Evolutionary conservation across 1,284 basidiomycete species (phyloP).

Genomic region (Ganoderma sp.): DNA sequence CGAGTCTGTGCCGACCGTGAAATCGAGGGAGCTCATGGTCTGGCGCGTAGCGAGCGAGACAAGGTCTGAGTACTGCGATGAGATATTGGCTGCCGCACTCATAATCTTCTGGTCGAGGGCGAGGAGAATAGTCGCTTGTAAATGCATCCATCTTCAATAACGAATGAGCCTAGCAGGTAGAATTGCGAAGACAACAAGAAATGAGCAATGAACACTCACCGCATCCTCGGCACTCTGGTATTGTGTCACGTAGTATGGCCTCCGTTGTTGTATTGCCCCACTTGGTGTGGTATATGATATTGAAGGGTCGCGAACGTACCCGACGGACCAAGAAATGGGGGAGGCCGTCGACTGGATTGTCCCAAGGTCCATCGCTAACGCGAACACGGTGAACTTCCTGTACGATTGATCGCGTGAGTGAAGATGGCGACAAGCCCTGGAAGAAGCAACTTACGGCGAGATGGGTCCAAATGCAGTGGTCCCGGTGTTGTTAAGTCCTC

Average conservation of each 20-base stretch:
- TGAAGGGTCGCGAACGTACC: constrained; percentile 34
- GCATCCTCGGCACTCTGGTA: constrained; percentile 25
- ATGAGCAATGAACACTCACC: constrained; percentile 32
- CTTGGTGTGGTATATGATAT: constrained; percentile 30
- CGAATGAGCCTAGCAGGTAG: background rate
- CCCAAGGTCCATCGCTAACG: constrained; percentile 34
- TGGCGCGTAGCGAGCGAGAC: constrained; percentile 50
- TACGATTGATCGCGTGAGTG: background rate
- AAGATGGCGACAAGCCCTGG: background rate
- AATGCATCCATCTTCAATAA: constrained; percentile 36
- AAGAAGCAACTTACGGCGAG: constrained; percentile 18
- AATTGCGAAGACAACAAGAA: no score
- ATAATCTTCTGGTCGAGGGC: constrained; percentile 37
- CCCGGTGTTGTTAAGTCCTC: constrained; percentile 21
- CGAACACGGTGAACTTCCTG: constrained; percentile 32
- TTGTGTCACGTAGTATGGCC: constrained; percentile 36
- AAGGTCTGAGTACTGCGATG: constrained; percentile 46
- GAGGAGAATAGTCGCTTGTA: constrained; percentile 33
- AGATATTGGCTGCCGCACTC: constrained; percentile 32
- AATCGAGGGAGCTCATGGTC: constrained; percentile 47
- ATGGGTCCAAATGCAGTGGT: constrained; percentile 26
- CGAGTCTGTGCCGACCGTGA: constrained; percentile 40
- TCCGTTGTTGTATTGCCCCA: constrained; percentile 34
- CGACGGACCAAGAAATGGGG: constrained; percentile 36
- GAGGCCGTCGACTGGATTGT: constrained; percentile 26